A percentile compares a stretch with the other conserved stretches of the same genome.
Conservation (phyloP, 1,284 basidiomycete species). For the Wallemia mellicola region DNA sequence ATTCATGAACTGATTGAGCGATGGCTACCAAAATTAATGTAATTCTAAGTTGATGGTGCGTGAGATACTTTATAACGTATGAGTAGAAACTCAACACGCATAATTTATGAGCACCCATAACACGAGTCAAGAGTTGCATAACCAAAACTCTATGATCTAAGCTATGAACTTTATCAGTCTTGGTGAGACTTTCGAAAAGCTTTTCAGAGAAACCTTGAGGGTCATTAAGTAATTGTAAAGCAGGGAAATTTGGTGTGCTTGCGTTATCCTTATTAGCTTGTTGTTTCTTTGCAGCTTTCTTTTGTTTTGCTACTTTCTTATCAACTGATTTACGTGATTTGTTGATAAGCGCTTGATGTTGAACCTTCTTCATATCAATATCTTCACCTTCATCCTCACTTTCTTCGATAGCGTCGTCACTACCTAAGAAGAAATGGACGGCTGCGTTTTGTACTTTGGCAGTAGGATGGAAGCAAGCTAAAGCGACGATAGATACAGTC, state of each 20-base stretch:
- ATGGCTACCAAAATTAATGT: conserved; percentile 82
- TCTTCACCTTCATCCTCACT: conserved; percentile 38
- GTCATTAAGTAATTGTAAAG: conserved; percentile 74
- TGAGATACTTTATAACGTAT: conserved; percentile 73
- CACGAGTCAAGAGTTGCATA: conserved; percentile 88
- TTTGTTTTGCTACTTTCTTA: conserved; percentile 38
- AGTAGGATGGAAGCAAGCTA: conserved; percentile 79
- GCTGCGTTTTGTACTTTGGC: conserved; percentile 85
- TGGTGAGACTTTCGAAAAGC: conserved; percentile 58
- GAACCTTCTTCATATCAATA: conserved; percentile 36
- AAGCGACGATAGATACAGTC: conserved; percentile 67
- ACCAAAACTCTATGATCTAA: conserved; percentile 90
- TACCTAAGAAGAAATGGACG: conserved; percentile 87
- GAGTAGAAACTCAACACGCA: conserved; percentile 90
- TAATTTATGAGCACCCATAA: conserved; percentile 77
- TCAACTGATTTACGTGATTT: conserved; percentile 57
- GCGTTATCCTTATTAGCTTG: conserved; percentile 18
- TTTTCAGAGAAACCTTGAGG: conserved; percentile 89
- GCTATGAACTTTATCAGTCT: conserved; percentile 69
- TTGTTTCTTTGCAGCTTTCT: conserved; percentile 39
- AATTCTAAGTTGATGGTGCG: conserved; percentile 72
- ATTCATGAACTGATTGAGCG: conserved; percentile 80
- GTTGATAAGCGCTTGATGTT: conserved; percentile 58
- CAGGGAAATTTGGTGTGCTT: conserved; percentile 50
- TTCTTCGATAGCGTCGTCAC: conserved; percentile 36